Conservation (phyloP, 2,329 filamentous ascomycete species). For the Lomentospora prolificans region DNA sequence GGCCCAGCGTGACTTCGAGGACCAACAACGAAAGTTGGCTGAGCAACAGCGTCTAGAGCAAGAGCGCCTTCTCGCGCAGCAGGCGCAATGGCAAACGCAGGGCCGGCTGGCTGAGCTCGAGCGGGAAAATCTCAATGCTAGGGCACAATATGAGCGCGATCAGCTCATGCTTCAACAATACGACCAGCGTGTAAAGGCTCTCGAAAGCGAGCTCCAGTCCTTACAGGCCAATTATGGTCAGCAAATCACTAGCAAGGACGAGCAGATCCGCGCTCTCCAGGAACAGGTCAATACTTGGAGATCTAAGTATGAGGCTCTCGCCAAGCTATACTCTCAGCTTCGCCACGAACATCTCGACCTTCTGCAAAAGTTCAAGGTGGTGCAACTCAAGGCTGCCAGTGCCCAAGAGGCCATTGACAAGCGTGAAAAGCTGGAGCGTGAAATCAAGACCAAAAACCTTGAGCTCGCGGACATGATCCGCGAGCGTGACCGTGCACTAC, state of each 20-base stretch:
- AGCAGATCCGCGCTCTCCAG: conserved; percentile 84
- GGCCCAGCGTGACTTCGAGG: conserved; percentile 90
- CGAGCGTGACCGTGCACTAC: conserved; percentile 83
- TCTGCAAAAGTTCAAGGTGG: conserved; percentile 88
- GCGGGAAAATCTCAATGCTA: conserved; percentile 85
- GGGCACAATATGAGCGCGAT: conserved; percentile 93
- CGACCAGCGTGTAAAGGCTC: conserved; percentile 83
- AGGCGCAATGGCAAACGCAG: conserved; percentile 88
- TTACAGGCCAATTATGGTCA: conserved; percentile 75
- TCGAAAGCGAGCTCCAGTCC: conserved; percentile 78
- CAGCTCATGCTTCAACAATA: conserved; percentile 96
- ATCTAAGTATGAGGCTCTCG: conserved; percentile 90
- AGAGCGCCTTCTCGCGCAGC: conserved; percentile 78
- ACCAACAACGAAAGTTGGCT: conserved; percentile 76
- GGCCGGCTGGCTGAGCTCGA: conserved; percentile 93
- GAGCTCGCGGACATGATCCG: conserved; percentile 98
- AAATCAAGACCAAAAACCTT: conserved; percentile 99
- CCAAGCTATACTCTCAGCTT: conserved; percentile 94
- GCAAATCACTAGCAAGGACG: conserved; percentile 82
- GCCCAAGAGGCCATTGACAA: conserved; percentile 94
- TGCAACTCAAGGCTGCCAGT: conserved; percentile 92
- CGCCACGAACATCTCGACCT: conserved; percentile 92
- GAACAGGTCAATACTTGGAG: conserved; percentile 98
- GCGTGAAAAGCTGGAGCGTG: conserved; percentile 88
- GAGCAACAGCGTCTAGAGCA: conserved; percentile 89